A percentile compares a stretch with the other conserved stretches of the same genome.
These are phyloP conservation scores for Claviceps pazoutovae DNA, from an alignment of 2,329 filamentous ascomycete species.

Conservation along the genomic window DNA sequence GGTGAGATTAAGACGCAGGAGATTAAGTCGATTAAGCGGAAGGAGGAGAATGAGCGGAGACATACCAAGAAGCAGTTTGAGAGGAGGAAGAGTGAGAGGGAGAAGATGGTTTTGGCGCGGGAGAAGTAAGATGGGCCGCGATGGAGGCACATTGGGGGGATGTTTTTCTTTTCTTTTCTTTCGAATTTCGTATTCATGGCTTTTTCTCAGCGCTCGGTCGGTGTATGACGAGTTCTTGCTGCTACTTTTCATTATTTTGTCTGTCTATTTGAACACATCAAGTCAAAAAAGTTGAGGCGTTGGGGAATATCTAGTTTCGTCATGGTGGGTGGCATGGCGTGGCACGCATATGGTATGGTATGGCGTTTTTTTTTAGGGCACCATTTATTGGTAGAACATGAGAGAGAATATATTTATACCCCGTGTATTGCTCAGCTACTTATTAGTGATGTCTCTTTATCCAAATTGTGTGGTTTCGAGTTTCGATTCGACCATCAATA, in stretches of 20 bases:
- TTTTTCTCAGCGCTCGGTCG: not conserved
- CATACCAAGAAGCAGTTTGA: slow-evolving; percentile 75
- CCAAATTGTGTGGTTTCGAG: too few relatives aligned
- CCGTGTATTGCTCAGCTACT: too few relatives aligned
- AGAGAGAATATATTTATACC: too few relatives aligned
- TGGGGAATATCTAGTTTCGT: not conserved
- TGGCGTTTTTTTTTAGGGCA: not conserved
- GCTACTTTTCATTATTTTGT: too few relatives aligned
- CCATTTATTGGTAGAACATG: too few relatives aligned
- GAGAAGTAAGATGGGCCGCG: slow-evolving; percentile 31
- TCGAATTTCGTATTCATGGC: not conserved
- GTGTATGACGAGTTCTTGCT: too few relatives aligned
- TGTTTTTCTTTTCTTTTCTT: not conserved
- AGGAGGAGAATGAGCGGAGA: slow-evolving; percentile 86
- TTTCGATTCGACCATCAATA: too few relatives aligned
- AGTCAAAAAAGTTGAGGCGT: slow-evolving; percentile 1
- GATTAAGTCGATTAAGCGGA: slow-evolving; percentile 71
- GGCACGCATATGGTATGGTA: not conserved
- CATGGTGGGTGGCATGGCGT: not conserved
- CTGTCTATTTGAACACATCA: too few relatives aligned
- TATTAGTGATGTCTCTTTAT: too few relatives aligned
- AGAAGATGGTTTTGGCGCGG: slow-evolving; percentile 75
- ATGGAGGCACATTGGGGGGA: not conserved
- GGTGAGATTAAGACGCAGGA: slow-evolving; percentile 89
- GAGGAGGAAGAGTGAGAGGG: slow-evolving; percentile 62